Base-by-base conservation (phyloP, 2,329 filamentous ascomycete genomes). In the Tolypocladium tropicale region DNA sequence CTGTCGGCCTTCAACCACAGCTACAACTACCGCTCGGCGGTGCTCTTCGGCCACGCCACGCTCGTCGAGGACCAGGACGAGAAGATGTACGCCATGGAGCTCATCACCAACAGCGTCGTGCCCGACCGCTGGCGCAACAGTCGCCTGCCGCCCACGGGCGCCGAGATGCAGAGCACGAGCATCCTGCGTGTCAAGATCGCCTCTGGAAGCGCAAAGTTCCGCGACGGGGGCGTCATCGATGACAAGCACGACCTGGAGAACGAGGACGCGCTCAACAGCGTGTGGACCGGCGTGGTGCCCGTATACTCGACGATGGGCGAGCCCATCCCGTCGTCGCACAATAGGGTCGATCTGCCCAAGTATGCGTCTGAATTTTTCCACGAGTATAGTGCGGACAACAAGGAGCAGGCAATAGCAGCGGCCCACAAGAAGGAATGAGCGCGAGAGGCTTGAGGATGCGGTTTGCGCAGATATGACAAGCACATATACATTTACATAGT, bases 1-100 rank as follows among this genome's bases (percentile, higher is more conserved):
- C 79, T 95, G 16, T 90, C 90, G 0, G 88, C 90, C 14, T 88
- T 89, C 74, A 82, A 81, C 57, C 89, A 95, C 75, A 89, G 82
- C 73, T 92, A 90, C 76, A 93, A 95, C 76, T 95, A 94, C 74
- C 88, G 89, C 59, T 90, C 85, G 41, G 88, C 88, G 12, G 76
- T 90, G 10, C 76, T 94, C 14, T 90, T 93, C 65, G 91, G 90
- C 1, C 81, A 85, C 67, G 90, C 86, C 0, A 76, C 72, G 10
- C 70, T 86, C 2, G 88, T 95, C 7, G 80, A 82, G 2, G 82
- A 87, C 58, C 69, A 72, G 0, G 80, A 78, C 3, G 90, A 95
- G 74, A 89, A 89, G 67, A 67, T 89, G 6, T 94, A 82, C 73
- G 90, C 89, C 9, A 87, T 95, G 83, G 74, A 85, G 63, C 74